Evolutionary conservation across 108 stramenopile genomes (phyloP), one percentile per base, ranked within the genome.

Genomic region (Skeletonema grethae): DNA sequence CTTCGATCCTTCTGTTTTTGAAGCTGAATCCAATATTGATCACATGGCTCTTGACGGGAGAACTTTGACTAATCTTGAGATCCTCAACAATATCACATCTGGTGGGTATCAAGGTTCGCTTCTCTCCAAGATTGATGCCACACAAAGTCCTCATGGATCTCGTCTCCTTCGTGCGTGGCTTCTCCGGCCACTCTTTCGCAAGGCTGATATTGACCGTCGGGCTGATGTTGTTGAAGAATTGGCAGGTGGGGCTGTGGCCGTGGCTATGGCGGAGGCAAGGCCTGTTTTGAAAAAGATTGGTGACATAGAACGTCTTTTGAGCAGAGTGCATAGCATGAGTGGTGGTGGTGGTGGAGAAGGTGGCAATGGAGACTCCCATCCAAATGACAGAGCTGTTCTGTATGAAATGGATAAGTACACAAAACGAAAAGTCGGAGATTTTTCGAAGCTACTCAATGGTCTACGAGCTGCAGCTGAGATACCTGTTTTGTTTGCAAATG

Each of bases 141-240:
- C 95, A 73, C 86, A 88, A 65, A 98, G 94, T 45, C 91, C 97
- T 9, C 94, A 95, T 67, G 99, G 99, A 62, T 70, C 86, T 43
- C 92, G 99, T 28, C 81, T 97, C 67, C 88, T 99, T 24, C 87
- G 90, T 5, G 96, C 96, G 11, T 99, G 98, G 99, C 74, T 99
- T 46, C 85, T 96, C 20, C 83, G 95, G 7, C 99, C 99, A 7
- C 85, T 99, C 7, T 95, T 95, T 60, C 80, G 72, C 5, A 86
- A 87, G 63, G 75, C 61, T 1, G 97, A 97, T 31, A 98, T 99
- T 74, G 90, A 90, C 43, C 82, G 87, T 28, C 92, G 99, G 7
- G 90, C 94, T 25, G 95, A 97, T 80, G 98, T 96, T 24, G 98
- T 99, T 7, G 79, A 90, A 63, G 98, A 97, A 66, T 76, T 99